phyloP scores from a whole-genome alignment of 208 protist genomes.

The Leishmania mexicana region DNA sequence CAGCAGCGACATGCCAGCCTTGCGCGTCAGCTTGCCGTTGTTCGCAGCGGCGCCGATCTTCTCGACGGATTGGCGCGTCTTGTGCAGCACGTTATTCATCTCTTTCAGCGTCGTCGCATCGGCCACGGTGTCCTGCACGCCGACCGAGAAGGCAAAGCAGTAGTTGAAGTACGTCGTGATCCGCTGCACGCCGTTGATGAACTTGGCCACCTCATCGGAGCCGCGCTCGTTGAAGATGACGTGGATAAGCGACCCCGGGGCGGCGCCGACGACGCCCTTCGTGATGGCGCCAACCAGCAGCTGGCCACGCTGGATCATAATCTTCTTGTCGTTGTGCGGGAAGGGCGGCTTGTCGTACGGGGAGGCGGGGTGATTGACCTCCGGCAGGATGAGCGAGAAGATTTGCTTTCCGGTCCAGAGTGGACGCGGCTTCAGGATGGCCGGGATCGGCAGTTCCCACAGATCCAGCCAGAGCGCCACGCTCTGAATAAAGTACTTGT shows the following conservation, averaged over 20 bases:
- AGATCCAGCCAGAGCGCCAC: constrained; percentile 97
- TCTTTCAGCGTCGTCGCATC: constrained; percentile 91
- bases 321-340: constrained; percentile 80
- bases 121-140: constrained; percentile 98
- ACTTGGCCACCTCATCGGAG: constrained; percentile 91
- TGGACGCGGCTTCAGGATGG: constrained; percentile 97
- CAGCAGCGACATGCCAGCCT: constrained; percentile 95
- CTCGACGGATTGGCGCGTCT: constrained; percentile 90
- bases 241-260: constrained; percentile 95
- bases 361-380: constrained; percentile 89
- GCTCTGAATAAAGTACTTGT: constrained; percentile 98
- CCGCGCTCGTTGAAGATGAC: constrained; percentile 97
- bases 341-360: constrained; percentile 66
- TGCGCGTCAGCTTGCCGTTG: constrained; percentile 92
- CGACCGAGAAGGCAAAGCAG: constrained; percentile 96
- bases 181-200: constrained; percentile 95
- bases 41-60: constrained; percentile 93
- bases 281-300: constrained; percentile 91
- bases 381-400: constrained; percentile 97
- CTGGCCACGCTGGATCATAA: constrained; percentile 94
- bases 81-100: constrained; percentile 92
- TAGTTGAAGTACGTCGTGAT: constrained; percentile 98
- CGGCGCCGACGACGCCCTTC: constrained; percentile 91
- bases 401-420: constrained; percentile 99
- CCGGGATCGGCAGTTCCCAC: constrained; percentile 97